Base-by-base conservation (phyloP, 148 eudicot species). In the Rhododendron ovatum region DNA sequence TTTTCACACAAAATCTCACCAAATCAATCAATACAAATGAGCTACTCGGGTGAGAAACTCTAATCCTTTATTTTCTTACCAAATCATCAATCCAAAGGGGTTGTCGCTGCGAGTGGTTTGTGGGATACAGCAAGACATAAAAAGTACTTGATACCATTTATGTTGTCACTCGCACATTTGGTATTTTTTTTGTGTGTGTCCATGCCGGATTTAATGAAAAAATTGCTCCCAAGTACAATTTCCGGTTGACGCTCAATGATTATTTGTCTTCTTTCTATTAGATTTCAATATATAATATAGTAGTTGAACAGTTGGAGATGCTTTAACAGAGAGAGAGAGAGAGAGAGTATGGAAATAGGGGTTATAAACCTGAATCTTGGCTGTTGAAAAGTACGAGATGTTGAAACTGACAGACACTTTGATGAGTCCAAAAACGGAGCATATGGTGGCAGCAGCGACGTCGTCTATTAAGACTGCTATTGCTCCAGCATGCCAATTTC, bases 401-500 rank as follows among this genome's bases (percentile, higher is more conserved):
- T 45, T n/a, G 79, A 81, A 82, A 82, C 33, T 45, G 55, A 87
- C 83, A 8, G 89, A 84, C 1, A 86, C 87, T 82, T 82, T 82
- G 63, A 84, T 35, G 63, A 26, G 73, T 18, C 85, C 87, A 14
- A 12, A 24, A 1, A 35, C 39, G 43, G 89, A 59, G 73, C 59
- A 47, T 45, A 87, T 83, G 37, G 85, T 59, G 41, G 87, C 85
- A 5, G 87, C 85, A 1, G 71, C 81, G 6, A 89, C 81, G 24
- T 75, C 82, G 85, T 89, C 90, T 2, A 84, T 78, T 73, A 89
- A 30, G 48, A 85, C 82, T 1, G 89, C 88, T 11, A 86, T 86
- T 3, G 90, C 90, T 86, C 90, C 90, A 37, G 24, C 47, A 1
- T 83, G 83, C 90, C 90, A 88, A 50, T 88, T 78, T 50, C 86